A percentile compares a stretch with the other conserved stretches of the same genome.
Conservation (phyloP, 148 eudicot species). For the Vaccinium myrtillus region DNA sequence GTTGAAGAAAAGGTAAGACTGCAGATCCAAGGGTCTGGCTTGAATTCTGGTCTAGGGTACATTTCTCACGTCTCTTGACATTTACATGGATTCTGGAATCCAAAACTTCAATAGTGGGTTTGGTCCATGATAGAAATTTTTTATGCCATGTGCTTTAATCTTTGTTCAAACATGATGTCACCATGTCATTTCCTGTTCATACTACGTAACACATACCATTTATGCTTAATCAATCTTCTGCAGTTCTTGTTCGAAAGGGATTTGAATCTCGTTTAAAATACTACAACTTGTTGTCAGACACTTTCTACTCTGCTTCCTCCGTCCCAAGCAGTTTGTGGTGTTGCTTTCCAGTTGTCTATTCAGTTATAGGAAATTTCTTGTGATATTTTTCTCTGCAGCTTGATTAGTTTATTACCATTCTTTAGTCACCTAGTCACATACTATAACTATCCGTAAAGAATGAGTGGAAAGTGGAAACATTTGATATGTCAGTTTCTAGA, state of each 20-base stretch:
- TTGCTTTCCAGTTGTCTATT: not conserved
- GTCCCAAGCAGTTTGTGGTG: not conserved
- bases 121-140: not conserved
- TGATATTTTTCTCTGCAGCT: not conserved
- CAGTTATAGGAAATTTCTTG: not conserved
- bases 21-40: not conserved
- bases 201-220: not conserved
- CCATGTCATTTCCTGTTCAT: not conserved
- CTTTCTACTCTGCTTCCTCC: conserved; percentile 11
- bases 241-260: conserved; percentile 1
- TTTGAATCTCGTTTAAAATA: not conserved
- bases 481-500: conserved; percentile 8
- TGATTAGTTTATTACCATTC: not conserved
- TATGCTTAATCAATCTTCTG: not conserved
- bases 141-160: not conserved
- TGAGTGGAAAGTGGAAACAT: not conserved
- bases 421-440: too few relatives aligned
- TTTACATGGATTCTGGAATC: not conserved
- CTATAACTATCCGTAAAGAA: not conserved
- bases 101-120: not conserved
- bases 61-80: not conserved
- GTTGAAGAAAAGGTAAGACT: conserved; percentile 1
- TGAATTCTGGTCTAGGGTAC: not conserved
- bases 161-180: conserved; percentile 7
- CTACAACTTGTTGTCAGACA: not conserved